A percentile compares a stretch with the other conserved stretches of the same genome.
Conservation (phyloP, 768 basidiomycete genomes). For the Lactarius hengduanensis region DNA sequence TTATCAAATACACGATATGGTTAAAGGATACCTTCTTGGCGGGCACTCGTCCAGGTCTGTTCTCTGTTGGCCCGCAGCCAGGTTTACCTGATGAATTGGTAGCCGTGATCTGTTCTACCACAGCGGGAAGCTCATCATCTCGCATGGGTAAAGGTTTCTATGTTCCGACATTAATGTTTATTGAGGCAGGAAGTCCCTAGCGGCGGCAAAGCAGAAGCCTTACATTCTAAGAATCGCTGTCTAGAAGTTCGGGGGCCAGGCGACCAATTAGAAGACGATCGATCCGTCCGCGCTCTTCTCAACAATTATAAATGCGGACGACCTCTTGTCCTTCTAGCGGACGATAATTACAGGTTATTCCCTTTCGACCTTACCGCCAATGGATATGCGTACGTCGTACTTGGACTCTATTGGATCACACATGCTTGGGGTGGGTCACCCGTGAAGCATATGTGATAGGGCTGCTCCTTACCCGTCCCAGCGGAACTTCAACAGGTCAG, state of each 20-base stretch:
- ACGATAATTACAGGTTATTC: slow-evolving; percentile 71
- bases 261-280: slow-evolving; percentile 68
- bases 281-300: slow-evolving; percentile 68
- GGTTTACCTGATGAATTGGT: slow-evolving; percentile 20
- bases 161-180: neutral
- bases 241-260: slow-evolving; percentile 45
- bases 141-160: slow-evolving; percentile 63
- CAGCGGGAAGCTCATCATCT: slow-evolving; percentile 70
- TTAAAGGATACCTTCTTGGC: slow-evolving; percentile 74
- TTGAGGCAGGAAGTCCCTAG: slow-evolving; percentile 37
- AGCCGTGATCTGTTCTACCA: slow-evolving; percentile 72
- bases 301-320: slow-evolving; percentile 51
- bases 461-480: slow-evolving; percentile 30
- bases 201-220: slow-evolving; percentile 66
- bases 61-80: slow-evolving; percentile 1
- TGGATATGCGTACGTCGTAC: slow-evolving; percentile 52
- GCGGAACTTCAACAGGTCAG: slow-evolving; percentile 60
- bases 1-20: slow-evolving; percentile 57
- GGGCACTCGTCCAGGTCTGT: slow-evolving; percentile 64
- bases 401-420: slow-evolving; percentile 72
- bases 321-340: slow-evolving; percentile 69
- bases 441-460: neutral
- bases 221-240: slow-evolving; percentile 45
- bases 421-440: slow-evolving; percentile 62
- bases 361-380: slow-evolving; percentile 60